These are phyloP conservation scores for Maudiozyma turicensis DNA, from an alignment of 805 yeast species.

Conservation along the genomic window DNA sequence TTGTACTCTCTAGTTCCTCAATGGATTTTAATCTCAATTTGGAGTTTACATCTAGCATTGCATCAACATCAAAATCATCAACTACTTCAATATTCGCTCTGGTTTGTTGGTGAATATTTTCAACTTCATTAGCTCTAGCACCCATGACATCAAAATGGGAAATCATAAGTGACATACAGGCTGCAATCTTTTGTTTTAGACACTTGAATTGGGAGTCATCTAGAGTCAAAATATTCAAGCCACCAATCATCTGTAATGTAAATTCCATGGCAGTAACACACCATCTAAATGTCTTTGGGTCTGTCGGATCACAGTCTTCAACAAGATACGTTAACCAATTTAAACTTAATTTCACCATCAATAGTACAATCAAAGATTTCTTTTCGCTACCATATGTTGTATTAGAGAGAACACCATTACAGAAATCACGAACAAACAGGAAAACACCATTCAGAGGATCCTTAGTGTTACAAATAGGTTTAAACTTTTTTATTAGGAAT, in stretches of 20 bases:
- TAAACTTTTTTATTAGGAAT: constrained; percentile 41
- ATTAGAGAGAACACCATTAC: constrained; percentile 57
- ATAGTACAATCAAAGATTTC: constrained; percentile 59
- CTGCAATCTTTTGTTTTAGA: constrained; percentile 76
- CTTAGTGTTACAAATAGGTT: constrained; percentile 54
- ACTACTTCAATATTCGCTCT: constrained; percentile 28
- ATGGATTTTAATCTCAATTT: constrained; percentile 62
- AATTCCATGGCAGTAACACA: constrained; percentile 92
- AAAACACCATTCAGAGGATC: constrained; percentile 69
- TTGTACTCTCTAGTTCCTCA: constrained; percentile 47
- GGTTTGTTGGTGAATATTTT: constrained; percentile 29
- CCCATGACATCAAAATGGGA: constrained; percentile 98
- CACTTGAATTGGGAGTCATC: constrained; percentile 65
- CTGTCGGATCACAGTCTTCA: constrained; percentile 92
- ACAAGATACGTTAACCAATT: constrained; percentile 93
- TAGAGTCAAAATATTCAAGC: constrained; percentile 76
- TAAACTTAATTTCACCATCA: constrained; percentile 64
- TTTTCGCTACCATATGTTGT: constrained; percentile 46
- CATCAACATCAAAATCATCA: constrained; percentile 45
- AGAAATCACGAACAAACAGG: constrained; percentile 72
- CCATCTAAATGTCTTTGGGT: constrained; percentile 86
- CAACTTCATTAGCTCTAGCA: constrained; percentile 67
- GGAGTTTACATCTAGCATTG: constrained; percentile 47
- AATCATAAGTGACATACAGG: constrained; percentile 86
- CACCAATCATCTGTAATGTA: constrained; percentile 90